Evolutionary conservation across 306 rosid genomes (phyloP).

Genomic region (Malus fusca): DNA sequence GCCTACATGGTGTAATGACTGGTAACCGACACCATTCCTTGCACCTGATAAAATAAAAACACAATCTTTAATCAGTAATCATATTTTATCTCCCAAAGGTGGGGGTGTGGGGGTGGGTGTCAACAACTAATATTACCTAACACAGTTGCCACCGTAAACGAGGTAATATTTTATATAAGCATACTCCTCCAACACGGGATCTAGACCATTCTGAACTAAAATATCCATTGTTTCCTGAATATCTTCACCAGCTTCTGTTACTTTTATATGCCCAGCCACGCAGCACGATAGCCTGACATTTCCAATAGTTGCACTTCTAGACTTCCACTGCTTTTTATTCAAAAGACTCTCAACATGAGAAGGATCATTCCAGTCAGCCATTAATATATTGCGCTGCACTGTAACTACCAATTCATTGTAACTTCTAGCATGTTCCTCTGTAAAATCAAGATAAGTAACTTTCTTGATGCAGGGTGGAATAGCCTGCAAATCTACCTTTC

Average conservation of each 20-base stretch:
- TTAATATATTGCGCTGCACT: constrained; percentile 80
- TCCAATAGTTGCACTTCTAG: constrained; percentile 58
- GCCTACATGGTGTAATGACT: constrained; percentile 83
- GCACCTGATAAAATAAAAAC: constrained; percentile 49
- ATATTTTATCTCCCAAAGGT: neutral
- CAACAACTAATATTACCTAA: constrained; percentile 47
- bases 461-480: constrained; percentile 91
- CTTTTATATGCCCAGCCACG: constrained; percentile 96
- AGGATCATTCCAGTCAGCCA: constrained; percentile 99
- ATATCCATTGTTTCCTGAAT: constrained; percentile 96
- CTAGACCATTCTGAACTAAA: constrained; percentile 65
- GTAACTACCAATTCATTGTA: constrained; percentile 89
- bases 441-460: constrained; percentile 56
- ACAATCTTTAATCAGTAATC: constrained; percentile 11
- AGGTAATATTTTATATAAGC: constrained; percentile 60
- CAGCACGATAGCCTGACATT: constrained; percentile 93
- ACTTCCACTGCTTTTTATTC: constrained; percentile 92
- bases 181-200: constrained; percentile 65
- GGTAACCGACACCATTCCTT: constrained; percentile 96
- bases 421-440: constrained; percentile 79
- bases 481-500: constrained; percentile 66
- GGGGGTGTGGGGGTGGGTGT: neutral
- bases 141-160: constrained; percentile 64
- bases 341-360: constrained; percentile 93
- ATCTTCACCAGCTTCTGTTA: constrained; percentile 91